A percentile compares a stretch with the other conserved stretches of the same genome.
Conservation (phyloP, 73 alveolate genomes). For the Breviolum minutum region DNA sequence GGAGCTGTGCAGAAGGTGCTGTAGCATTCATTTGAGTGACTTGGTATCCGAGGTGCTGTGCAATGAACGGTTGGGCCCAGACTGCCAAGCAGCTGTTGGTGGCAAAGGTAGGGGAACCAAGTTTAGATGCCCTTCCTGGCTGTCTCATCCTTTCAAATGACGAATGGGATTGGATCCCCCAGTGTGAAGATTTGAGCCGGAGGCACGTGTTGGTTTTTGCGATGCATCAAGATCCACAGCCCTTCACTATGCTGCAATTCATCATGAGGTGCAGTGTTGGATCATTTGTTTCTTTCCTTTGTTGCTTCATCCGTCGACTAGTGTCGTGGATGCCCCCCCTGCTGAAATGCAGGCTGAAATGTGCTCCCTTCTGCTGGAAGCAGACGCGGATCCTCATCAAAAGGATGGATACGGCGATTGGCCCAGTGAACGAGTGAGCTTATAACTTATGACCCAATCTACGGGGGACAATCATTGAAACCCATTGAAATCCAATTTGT, state of each 20-base stretch:
- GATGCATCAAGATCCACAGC: conserved; percentile 39
- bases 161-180: not conserved
- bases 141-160: not conserved
- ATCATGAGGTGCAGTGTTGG: conserved; percentile 14
- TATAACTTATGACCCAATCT: no score
- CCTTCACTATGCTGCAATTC: conserved; percentile 38
- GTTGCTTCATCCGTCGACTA: not conserved
- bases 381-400: conserved; percentile 38
- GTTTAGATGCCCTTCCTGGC: not conserved
- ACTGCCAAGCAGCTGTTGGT: conserved; percentile 25
- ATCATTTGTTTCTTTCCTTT: no score
- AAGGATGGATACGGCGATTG: conserved; percentile 23
- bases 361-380: conserved; percentile 38
- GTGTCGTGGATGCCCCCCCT: not conserved
- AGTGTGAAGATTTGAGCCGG: not conserved
- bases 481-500: no score
- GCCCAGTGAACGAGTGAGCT: no score
- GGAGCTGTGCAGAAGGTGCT: no score
- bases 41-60: conserved; percentile 44
- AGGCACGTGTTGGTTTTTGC: not conserved
- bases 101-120: conserved; percentile 32
- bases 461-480: no score
- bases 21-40: no score
- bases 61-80: conserved; percentile 56
- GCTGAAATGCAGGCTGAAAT: conserved; percentile 6